Base-by-base conservation (phyloP, 108 stramenopile genomes). In the Cyclostephanos tholiformis region DNA sequence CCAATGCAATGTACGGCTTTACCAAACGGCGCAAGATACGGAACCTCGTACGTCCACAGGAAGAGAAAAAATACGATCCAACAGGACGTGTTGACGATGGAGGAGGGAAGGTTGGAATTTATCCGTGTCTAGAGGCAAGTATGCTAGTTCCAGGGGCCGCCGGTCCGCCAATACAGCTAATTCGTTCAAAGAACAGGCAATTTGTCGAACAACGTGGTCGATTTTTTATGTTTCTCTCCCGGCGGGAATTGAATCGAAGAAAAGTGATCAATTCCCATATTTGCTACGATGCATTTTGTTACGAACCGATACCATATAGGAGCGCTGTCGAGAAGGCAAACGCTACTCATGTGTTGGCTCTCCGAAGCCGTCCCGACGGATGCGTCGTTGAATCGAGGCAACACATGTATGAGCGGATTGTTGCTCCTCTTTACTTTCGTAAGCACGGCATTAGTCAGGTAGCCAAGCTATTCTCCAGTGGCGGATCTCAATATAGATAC, bases 211-310 rank as follows among this genome's bases (percentile, higher is more conserved):
- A 44, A 44, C 55, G 74, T 5, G 23, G 52, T 19, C 65, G 72
- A 8, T 66, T 81, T 61, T 67, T 77, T 2, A 73, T 67, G 41
- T 79, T 74, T 39, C 44, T 52, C n/a, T 29, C 82, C 1, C 16
- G 71, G 6, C 52, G 65, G 20, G 58, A 67, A 61, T 63, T 73
- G 72, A 78, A 39, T 16, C 20, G 56, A n/a, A 72, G 41, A 52
- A 60, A 58, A 46, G 68, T 65, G 44, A 72, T 27, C 8, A 44
- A 57, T n/a, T 75, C 69, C 9, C 79, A 80, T 46, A n/a, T 81
- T 25, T 86, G 82, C 67, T 86, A 51, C 51, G 84, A 85, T 64
- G 84, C 84, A 14, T 85, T 85, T 55, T 72, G 68, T 29, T 85
- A 79, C 59, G 84, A 85, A 52, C 68, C 81, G 13, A 82, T 85